Base-by-base conservation (phyloP, 768 basidiomycete species). In the Scleroderma bovista region DNA sequence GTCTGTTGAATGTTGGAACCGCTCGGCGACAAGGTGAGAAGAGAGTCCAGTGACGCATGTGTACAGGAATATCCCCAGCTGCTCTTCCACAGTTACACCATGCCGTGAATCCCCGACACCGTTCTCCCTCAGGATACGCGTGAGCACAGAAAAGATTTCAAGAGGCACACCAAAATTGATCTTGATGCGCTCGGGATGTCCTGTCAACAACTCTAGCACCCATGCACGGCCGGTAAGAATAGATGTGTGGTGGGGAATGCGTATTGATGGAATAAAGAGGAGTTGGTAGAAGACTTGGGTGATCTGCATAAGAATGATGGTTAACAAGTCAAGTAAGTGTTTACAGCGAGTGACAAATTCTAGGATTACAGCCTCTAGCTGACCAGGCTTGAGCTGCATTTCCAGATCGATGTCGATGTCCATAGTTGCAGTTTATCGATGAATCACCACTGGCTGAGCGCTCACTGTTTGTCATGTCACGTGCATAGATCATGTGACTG, bases 191-290 rank as follows among this genome's bases (percentile, higher is more conserved):
- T 58, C 37, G 6, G 51, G 55, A 51, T 65, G 59, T 10, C 63
- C 61, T 33, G 22, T 12, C 5, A 62, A 32, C 5, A 65, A 52
- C 33, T 65, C 61, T 6, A 48, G 16, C 1, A 65, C 53, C 59
- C 57, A 66, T 5, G 23, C 52, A 19, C 54, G 23, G 2, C 63
- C 61, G 0, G 57, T 54, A 9, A 66, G 53, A 22, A 45, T 42
- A 22, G 63, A 64, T 0, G 53, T 64, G 32, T 64, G 63, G 33
- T 64, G 17, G 7, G 17, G 37, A n/a, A n/a, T 20, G n/a, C 16
- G n/a, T 15, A 5, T 29, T 4, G 26, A n/a, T n/a, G n/a, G n/a
- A n/a, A n/a, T n/a, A n/a, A n/a, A n/a, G n/a, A n/a, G n/a, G n/a
- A n/a, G n/a, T n/a, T n/a, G n/a, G n/a, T n/a, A n/a, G n/a, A n/a